These are phyloP conservation scores for Lophium mytilinum DNA, from an alignment of 495 filamentous ascomycete species.

Conservation along the genomic window DNA sequence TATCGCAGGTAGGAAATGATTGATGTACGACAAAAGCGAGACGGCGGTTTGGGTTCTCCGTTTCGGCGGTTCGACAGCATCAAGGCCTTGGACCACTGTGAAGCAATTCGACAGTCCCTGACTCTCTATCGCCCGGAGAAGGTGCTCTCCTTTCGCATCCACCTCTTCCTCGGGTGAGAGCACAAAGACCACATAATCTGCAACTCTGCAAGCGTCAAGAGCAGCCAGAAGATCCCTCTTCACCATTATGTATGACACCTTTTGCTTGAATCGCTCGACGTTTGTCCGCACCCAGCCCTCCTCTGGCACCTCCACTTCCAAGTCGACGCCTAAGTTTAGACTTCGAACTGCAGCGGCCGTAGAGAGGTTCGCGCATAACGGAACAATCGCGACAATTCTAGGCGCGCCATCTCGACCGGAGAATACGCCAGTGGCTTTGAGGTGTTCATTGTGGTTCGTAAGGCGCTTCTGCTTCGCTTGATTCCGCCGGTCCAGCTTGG, in stretches of 20 bases:
- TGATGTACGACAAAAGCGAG: slow-evolving; percentile 83
- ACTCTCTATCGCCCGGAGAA: slow-evolving; percentile 77
- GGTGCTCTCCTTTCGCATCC: slow-evolving; percentile 68
- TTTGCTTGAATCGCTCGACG: slow-evolving; percentile 89
- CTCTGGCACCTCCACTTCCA: slow-evolving; percentile 55
- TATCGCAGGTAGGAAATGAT: slow-evolving; percentile 81
- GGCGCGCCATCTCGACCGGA: slow-evolving; percentile 76
- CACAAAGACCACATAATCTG: slow-evolving; percentile 82
- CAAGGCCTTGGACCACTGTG: slow-evolving; percentile 69
- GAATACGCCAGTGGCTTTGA: slow-evolving; percentile 70
- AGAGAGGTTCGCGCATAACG: slow-evolving; percentile 66
- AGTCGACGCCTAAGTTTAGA: slow-evolving; percentile 72
- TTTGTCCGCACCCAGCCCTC: slow-evolving; percentile 53
- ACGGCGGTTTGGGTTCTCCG: slow-evolving; percentile 62
- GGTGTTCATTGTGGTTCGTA: slow-evolving; percentile 70
- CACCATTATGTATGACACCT: slow-evolving; percentile 70
- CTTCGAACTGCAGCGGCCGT: slow-evolving; percentile 54
- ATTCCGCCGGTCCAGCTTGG: slow-evolving; percentile 89
- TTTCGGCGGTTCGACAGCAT: slow-evolving; percentile 70
- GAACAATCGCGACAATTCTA: slow-evolving; percentile 83
- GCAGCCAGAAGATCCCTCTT: slow-evolving; percentile 61
- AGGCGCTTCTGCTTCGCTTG: slow-evolving; percentile 80
- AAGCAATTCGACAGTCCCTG: slow-evolving; percentile 87
- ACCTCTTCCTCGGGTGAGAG: slow-evolving; percentile 76
- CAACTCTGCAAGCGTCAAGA: slow-evolving; percentile 77